These are phyloP conservation scores for Monosporascus ibericus DNA, from an alignment of 2,329 filamentous ascomycete species.

Conservation along the genomic window DNA sequence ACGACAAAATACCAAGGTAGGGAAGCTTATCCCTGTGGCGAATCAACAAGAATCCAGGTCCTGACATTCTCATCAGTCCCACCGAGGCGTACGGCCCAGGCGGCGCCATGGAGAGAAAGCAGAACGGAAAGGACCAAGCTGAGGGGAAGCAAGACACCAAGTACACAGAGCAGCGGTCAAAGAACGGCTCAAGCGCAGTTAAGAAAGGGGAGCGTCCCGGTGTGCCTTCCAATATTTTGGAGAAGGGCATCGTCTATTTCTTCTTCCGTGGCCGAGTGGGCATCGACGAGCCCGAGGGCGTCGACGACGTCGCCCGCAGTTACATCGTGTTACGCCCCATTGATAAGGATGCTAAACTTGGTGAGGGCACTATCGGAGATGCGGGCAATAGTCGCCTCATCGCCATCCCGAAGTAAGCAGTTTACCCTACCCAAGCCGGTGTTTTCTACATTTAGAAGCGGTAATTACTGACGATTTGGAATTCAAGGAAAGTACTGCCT, in stretches of 20 bases:
- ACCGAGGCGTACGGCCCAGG: slow-evolving; percentile 18
- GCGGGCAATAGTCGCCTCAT: slow-evolving; percentile 63
- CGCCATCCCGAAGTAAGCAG: slow-evolving; percentile 60
- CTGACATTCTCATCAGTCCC: slow-evolving; percentile 11
- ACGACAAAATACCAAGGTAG: slow-evolving; percentile 38
- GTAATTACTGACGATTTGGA: not conserved
- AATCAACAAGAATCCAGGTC: slow-evolving; percentile 1
- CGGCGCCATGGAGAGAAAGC: slow-evolving; percentile 24
- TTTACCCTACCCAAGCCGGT: not conserved
- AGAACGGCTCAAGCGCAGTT: slow-evolving; percentile 17
- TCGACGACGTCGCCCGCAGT: slow-evolving; percentile 69
- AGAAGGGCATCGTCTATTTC: slow-evolving; percentile 89
- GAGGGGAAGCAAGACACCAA: slow-evolving; percentile 24
- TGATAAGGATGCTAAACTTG: slow-evolving; percentile 61
- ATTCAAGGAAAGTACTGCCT: slow-evolving; percentile 60
- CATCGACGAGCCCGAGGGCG: slow-evolving; percentile 60
- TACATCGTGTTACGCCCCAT: slow-evolving; percentile 76
- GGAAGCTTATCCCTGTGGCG: not conserved
- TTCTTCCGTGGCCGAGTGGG: slow-evolving; percentile 76
- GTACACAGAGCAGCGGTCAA: slow-evolving; percentile 14
- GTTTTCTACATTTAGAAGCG: not conserved
- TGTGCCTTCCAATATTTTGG: slow-evolving; percentile 55
- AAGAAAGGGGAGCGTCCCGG: slow-evolving; percentile 27
- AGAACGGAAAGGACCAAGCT: slow-evolving; percentile 41
- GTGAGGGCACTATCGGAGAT: slow-evolving; percentile 41